Base-by-base conservation (phyloP, 768 basidiomycete species). In the Boletus barrowsii region DNA sequence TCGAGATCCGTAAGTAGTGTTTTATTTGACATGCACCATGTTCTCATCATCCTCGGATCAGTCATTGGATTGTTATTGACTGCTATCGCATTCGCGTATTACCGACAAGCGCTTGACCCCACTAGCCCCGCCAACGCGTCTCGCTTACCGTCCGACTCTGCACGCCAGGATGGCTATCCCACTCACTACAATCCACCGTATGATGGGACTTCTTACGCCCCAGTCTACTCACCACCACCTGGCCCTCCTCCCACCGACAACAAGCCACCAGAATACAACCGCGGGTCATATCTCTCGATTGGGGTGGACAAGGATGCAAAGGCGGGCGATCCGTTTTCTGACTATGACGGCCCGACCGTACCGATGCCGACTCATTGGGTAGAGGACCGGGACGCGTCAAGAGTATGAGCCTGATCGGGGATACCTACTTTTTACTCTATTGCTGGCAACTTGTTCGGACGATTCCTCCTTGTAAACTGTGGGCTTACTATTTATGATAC, bases 81-180 rank as follows among this genome's bases (percentile, higher is more conserved):
- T n/a, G 58, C 77, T 45, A 62, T 89, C 60, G 81, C 84, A 3
- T 87, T 87, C 66, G 76, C 79, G 14, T 94, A 85, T 74, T 84
- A 87, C 64, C 84, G 86, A 22, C 91, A 94, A 70, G 64, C 83
- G 2, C 78, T 84, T 33, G 86, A 91, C 67, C 90, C 91, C 1
- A 68, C 79, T 4, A 81, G 81, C 57, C 68, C 76, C 37, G 78
- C 72, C 49, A 85, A 86, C 65, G 60, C 76, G 40, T 63, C 71
- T 13, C 82, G 83, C 40, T 47, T 66, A n/a, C 83, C 58, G 55
- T 73, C 53, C 18, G 67, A 68, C 53, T 75, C 71, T 61, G 58
- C 60, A 35, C 75, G 75, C 32, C 66, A 64, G 43, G 72, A 67
- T 42, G 76, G 61, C 32, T 70, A 74, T 61, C 79, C 83, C 1